Evolutionary conservation across 108 stramenopile species (phyloP), one percentile per base, ranked within the genome.

Genomic region (Nitzschia sp.): DNA sequence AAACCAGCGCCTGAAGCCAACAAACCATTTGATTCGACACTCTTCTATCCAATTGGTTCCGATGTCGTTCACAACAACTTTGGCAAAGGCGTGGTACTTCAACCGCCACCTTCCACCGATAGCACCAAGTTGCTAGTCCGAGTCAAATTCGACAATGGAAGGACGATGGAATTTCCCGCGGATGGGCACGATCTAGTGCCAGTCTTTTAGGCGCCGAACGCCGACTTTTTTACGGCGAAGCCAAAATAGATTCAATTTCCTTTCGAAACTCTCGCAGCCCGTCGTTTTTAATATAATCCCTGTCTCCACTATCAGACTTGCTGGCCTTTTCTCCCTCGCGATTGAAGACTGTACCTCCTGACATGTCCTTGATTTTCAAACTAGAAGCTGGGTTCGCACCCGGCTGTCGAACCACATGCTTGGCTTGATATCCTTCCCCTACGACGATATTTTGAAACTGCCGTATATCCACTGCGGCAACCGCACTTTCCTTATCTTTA

Each of bases 371-470:
- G 3, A 59, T 59, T 23, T 61, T 38, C 15, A 59, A 13, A 28
- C 47, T 65, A 33, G 45, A 57, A 16, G 22, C 17, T 19, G 63
- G 26, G 19, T 63, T n/a, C 21, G 68, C 62, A n/a, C 46, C 48
- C 63, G 46, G 74, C 64, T 94, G 92, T 25, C 92, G 77, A 17
- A 94, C 74, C 0, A 94, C 92, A 79, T 87, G 84, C 54, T 75
- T 79, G 5, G 92, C 92, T 79, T 94, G 88, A 62, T 94, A 94
- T 32, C 92, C 92, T 63, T 74, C 75, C 0, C 92, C 92, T 1
- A 94, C 92, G 69, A 82, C 79, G 32, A 58, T 62, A 61, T 94
- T 94, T 60, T 78, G 86, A 64, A 94, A 94, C 58, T 94, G 92
- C 11, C 63, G 54, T 22, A 89, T 41, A 66, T 94, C 88, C 5